Conservation (phyloP, 164 flowering plant genomes). For the Taxillus chinensis region DNA sequence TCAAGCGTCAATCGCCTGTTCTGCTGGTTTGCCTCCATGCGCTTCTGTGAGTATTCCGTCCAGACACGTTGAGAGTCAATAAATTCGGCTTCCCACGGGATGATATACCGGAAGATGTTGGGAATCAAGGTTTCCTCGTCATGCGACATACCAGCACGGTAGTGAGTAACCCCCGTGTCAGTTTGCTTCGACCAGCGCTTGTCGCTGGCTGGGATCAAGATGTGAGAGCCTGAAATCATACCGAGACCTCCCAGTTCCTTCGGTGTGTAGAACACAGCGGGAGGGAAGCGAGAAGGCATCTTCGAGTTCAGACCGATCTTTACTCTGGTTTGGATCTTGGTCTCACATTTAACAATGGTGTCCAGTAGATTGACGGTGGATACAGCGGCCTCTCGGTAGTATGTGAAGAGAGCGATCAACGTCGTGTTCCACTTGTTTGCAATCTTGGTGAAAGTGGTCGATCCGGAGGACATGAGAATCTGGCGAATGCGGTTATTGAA, state of each 20-base stretch:
- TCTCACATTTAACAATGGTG: slow-evolving; percentile 95
- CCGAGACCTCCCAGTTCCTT: slow-evolving; percentile 99
- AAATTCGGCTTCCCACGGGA: slow-evolving; percentile 99
- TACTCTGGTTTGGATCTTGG: slow-evolving; percentile 94
- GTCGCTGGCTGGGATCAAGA: slow-evolving; percentile 96
- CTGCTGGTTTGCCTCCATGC: slow-evolving; percentile 98
- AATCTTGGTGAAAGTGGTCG: slow-evolving; percentile 95
- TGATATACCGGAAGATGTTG: slow-evolving; percentile 93
- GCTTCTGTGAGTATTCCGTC: slow-evolving; percentile 98
- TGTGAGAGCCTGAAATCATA: slow-evolving; percentile 98
- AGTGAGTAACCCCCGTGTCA: slow-evolving; percentile 98
- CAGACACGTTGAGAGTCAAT: slow-evolving; percentile 98
- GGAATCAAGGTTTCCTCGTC: slow-evolving; percentile 99
- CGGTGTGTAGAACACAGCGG: slow-evolving; percentile 96
- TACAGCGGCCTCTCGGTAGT: slow-evolving; percentile 98
- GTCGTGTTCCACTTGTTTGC: slow-evolving; percentile 99
- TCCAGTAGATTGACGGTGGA: slow-evolving; percentile 96
- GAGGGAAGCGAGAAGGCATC: slow-evolving; percentile 97
- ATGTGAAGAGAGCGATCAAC: slow-evolving; percentile 88
- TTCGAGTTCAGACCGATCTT: slow-evolving; percentile 97
- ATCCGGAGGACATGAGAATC: slow-evolving; percentile 98
- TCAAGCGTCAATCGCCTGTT: slow-evolving; percentile 97
- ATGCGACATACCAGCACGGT: slow-evolving; percentile 99
- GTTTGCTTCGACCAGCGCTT: slow-evolving; percentile 95
- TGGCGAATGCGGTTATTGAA: slow-evolving; percentile 99